Conservation (phyloP, 2,329 filamentous ascomycete genomes). For the Pseudogymnoascus sp. region DNA sequence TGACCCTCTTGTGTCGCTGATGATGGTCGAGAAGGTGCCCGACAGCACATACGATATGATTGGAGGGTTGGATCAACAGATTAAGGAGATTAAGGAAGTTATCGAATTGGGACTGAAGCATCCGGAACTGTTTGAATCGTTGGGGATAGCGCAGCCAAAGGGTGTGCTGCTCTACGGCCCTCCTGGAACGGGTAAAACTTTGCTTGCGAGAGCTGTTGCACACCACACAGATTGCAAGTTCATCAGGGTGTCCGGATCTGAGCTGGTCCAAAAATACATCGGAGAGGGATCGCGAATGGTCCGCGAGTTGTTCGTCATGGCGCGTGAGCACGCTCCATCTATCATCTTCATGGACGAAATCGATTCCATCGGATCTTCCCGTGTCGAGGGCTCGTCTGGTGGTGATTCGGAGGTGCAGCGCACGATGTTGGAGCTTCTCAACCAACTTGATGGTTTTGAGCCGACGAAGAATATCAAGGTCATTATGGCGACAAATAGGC, state of each 20-base stretch:
- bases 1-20: conserved; percentile 94
- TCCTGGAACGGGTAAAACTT: conserved; percentile 92
- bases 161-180: conserved; percentile 94
- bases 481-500: conserved; percentile 98
- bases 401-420: conserved; percentile 97
- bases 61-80: conserved; percentile 94
- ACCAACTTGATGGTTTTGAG: conserved; percentile 97
- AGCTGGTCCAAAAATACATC: conserved; percentile 98
- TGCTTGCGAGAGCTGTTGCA: conserved; percentile 88
- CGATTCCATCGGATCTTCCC: conserved; percentile 94
- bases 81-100: conserved; percentile 99
- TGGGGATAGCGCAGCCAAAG: conserved; percentile 97
- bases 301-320: conserved; percentile 98
- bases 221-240: conserved; percentile 99
- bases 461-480: conserved; percentile 99
- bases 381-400: conserved; percentile 89
- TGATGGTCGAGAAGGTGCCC: conserved; percentile 99
- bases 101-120: conserved; percentile 98
- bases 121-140: conserved; percentile 96
- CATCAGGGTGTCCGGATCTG: conserved; percentile 91
- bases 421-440: conserved; percentile 96
- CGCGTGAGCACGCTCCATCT: conserved; percentile 90
- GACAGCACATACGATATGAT: conserved; percentile 99
- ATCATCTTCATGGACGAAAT: conserved; percentile 99
- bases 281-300: conserved; percentile 98